These are phyloP conservation scores for Ogataea degrootiae DNA, from an alignment of 805 yeast species.

Conservation along the genomic window DNA sequence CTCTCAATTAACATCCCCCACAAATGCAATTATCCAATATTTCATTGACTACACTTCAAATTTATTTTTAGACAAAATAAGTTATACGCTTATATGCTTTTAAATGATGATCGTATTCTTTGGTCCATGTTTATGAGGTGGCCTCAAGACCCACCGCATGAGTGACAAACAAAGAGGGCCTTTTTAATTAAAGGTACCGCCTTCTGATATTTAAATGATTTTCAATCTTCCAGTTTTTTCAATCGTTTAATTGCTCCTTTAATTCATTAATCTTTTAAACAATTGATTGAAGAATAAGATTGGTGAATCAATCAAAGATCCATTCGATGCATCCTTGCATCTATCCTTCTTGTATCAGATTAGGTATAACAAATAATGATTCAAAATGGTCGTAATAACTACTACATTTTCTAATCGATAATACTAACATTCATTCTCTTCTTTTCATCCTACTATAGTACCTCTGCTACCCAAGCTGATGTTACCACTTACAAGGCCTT, in stretches of 20 bases:
- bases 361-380: too few species aligned
- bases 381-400: neutral
- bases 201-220: slow-evolving; percentile 2
- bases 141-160: slow-evolving; percentile 92
- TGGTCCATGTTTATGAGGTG: slow-evolving; percentile 99
- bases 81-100: neutral
- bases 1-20: too few species aligned
- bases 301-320: too few species aligned
- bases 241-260: too few species aligned
- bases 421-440: slow-evolving; percentile 5
- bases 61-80: too few species aligned
- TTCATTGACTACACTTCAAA: too few species aligned
- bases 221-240: too few species aligned
- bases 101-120: slow-evolving; percentile 62
- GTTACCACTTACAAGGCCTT: slow-evolving; percentile 91
- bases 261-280: too few species aligned
- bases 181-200: slow-evolving; percentile 36
- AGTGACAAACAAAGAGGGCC: slow-evolving; percentile 55
- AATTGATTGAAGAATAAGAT: too few species aligned
- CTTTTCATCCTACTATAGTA: slow-evolving; percentile 39
- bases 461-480: slow-evolving; percentile 93
- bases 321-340: too few species aligned
- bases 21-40: too few species aligned
- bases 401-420: neutral
- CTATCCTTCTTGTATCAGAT: too few species aligned